A percentile compares a stretch with the other conserved stretches of the same genome.
Conservation (phyloP, 2,329 filamentous ascomycete genomes). For the Apiospora arundinis region DNA sequence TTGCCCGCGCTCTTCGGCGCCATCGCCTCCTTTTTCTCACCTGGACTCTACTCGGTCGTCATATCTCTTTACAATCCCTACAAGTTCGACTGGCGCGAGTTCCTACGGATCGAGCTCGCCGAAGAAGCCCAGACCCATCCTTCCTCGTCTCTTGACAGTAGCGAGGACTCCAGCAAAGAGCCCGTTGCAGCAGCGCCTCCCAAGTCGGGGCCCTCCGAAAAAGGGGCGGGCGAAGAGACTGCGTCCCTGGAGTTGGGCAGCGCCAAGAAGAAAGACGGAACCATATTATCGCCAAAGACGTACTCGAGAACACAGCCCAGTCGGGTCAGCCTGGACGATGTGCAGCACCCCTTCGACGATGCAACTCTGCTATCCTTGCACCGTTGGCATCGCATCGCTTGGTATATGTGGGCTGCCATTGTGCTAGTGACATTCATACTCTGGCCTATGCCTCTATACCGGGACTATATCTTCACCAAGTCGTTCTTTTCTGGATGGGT, state of each 20-base stretch:
- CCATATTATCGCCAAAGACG: background rate
- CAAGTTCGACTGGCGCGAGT: conserved; percentile 44
- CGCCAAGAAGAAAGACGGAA: background rate
- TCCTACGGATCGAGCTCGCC: conserved; percentile 53
- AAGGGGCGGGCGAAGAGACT: background rate
- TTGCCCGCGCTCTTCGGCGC: conserved; percentile 52
- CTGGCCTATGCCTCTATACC: conserved; percentile 58
- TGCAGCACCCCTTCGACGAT: conserved; percentile 50
- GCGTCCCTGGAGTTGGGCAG: background rate
- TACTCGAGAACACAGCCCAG: background rate
- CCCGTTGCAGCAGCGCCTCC: background rate
- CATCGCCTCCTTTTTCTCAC: conserved; percentile 52
- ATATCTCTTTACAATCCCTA: conserved; percentile 48
- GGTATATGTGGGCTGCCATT: conserved; percentile 47
- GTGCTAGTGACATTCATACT: conserved; percentile 52
- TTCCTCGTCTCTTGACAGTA: too few relatives aligned
- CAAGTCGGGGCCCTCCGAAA: background rate
- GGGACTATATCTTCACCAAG: conserved; percentile 54
- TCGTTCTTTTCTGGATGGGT: conserved; percentile 54
- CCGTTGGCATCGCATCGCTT: conserved; percentile 48
- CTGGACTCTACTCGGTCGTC: conserved; percentile 49
- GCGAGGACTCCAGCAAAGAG: conserved; percentile 1
- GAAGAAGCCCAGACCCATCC: conserved; percentile 42
- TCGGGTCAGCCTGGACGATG: conserved; percentile 42
- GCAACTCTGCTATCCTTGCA: conserved; percentile 41